These are phyloP conservation scores for Penicillium parvum DNA, from an alignment of 495 filamentous ascomycete genomes.

Conservation along the genomic window DNA sequence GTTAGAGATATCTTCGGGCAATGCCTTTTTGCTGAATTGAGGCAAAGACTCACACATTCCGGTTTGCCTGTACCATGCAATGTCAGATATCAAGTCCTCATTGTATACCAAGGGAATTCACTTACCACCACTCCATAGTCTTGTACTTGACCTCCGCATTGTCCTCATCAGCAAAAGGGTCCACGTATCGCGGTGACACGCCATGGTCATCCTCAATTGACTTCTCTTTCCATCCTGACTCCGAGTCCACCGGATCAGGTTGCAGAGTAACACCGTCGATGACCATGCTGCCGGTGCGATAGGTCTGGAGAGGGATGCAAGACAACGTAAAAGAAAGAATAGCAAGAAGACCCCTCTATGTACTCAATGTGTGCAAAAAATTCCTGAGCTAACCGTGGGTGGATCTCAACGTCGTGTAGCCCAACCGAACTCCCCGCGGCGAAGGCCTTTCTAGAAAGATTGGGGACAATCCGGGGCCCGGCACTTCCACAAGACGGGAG, in stretches of 20 bases:
- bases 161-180: slow-evolving; percentile 38
- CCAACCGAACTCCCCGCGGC: slow-evolving; percentile 21
- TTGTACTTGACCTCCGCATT: slow-evolving; percentile 40
- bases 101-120: background rate
- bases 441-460: slow-evolving; percentile 6
- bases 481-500: slow-evolving; percentile 9
- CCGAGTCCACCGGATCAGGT: slow-evolving; percentile 15
- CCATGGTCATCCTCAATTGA: slow-evolving; percentile 6
- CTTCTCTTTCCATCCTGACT: slow-evolving; percentile 22
- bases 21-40: background rate
- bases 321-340: background rate
- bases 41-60: slow-evolving; percentile 24
- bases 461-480: slow-evolving; percentile 20
- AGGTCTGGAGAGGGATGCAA: background rate
- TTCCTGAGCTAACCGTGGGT: slow-evolving; percentile 10
- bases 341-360: background rate
- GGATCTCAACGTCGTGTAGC: slow-evolving; percentile 15
- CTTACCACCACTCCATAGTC: slow-evolving; percentile 42
- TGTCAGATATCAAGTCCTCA: background rate
- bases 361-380: slow-evolving; percentile 21
- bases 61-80: slow-evolving; percentile 17
- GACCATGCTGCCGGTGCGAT: slow-evolving; percentile 12
- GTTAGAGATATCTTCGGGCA: slow-evolving; percentile 4
- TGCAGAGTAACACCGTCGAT: slow-evolving; percentile 14
- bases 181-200: slow-evolving; percentile 12